Conservation (phyloP, 164 flowering plant genomes). For the Santalum album region DNA sequence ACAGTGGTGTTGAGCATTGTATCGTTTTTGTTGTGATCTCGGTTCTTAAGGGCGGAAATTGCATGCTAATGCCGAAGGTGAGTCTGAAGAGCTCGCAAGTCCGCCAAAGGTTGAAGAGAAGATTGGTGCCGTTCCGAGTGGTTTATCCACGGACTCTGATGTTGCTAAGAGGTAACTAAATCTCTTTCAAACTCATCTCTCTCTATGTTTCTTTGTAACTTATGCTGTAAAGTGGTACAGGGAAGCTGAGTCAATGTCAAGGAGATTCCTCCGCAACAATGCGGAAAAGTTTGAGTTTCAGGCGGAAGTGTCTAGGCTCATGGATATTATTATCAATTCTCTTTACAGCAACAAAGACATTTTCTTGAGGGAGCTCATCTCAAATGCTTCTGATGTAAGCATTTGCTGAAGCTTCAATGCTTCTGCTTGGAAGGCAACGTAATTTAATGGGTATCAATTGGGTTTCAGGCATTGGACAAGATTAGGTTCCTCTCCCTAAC, state of each 20-base stretch:
- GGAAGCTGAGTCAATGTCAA: conserved; percentile 90
- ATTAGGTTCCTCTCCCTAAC: conserved; percentile 89
- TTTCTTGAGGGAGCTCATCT: conserved; percentile 92
- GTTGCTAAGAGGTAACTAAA: conserved; percentile 89
- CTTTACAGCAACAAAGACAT: conserved; percentile 96
- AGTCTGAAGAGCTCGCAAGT: conserved; percentile 55
- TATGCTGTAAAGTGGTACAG: no score
- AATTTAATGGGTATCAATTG: not conserved
- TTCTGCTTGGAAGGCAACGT: not conserved
- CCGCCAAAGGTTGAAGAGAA: conserved; percentile 93
- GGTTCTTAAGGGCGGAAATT: conserved; percentile 51
- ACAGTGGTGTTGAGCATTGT: no score
- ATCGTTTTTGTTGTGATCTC: no score
- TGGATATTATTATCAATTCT: conserved; percentile 93
- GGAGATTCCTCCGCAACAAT: conserved; percentile 53
- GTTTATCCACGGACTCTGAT: conserved; percentile 95
- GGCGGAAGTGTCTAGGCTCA: conserved; percentile 97
- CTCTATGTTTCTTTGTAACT: no score
- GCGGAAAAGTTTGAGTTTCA: conserved; percentile 98
- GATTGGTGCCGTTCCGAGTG: conserved; percentile 78
- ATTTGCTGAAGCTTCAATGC: not conserved
- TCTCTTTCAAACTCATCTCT: no score
- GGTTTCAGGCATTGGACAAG: conserved; percentile 81
- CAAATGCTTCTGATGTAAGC: conserved; percentile 97
- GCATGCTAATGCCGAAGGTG: conserved; percentile 75